Evolutionary conservation across 768 basidiomycete species (phyloP).

Genomic region (Tubosaeta sp.): DNA sequence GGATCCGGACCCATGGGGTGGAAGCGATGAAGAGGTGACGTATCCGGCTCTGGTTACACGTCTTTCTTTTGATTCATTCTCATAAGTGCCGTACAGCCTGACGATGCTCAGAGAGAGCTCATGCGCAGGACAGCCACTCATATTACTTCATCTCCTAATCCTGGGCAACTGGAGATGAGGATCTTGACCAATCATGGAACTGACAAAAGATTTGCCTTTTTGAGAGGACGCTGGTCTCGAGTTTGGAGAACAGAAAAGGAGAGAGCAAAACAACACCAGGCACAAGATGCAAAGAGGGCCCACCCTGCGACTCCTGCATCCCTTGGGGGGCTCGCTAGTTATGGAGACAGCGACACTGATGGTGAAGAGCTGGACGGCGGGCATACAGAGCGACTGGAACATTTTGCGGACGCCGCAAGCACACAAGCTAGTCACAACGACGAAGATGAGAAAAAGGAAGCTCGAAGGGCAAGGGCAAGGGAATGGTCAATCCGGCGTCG

Average conservation of each 20-base stretch:
- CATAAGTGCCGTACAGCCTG: conserved; percentile 41
- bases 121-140: conserved; percentile 76
- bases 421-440: not conserved
- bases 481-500: conserved; percentile 56
- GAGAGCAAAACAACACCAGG: conserved; percentile 32
- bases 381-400: conserved; percentile 3
- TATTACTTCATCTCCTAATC: conserved; percentile 65
- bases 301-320: conserved; percentile 14
- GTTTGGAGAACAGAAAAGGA: conserved; percentile 59
- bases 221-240: conserved; percentile 69
- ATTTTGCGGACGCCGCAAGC: not conserved
- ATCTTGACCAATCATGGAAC: conserved; percentile 82
- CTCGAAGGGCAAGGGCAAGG: conserved; percentile 51
- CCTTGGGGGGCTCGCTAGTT: conserved; percentile 55
- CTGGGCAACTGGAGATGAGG: conserved; percentile 80
- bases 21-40: conserved; percentile 66
- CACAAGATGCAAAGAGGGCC: conserved; percentile 24
- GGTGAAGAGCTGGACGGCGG: conserved; percentile 28
- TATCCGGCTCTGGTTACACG: not conserved
- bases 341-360: conserved; percentile 54
- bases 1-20: conserved; percentile 56
- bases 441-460: conserved; percentile 34
- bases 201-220: conserved; percentile 76
- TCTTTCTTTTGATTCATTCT: conserved; percentile 4
- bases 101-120: conserved; percentile 53